Evolutionary conservation across 2,329 filamentous ascomycete genomes (phyloP), one percentile per base, ranked within the genome.

Genomic region (Fusarium avenaceum): DNA sequence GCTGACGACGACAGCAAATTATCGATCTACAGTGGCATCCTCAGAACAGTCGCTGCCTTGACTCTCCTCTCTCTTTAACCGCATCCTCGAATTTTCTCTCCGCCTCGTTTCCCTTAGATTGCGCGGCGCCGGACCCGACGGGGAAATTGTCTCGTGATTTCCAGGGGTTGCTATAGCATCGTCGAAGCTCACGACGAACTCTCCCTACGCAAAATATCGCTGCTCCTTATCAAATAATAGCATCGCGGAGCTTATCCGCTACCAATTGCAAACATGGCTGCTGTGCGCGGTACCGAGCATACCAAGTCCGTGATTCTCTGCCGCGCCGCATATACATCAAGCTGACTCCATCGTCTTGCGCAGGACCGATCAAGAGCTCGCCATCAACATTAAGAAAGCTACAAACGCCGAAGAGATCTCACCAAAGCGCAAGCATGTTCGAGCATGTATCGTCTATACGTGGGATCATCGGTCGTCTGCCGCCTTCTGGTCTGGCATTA

Each of bases 381-480:
- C 87, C 62, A 87, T 91, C 79, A 90, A 90, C 79, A 91, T 92
- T 72, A 85, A 86, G 76, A 92, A 92, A 77, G 89, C 89, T 19
- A 92, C 89, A 51, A 91, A 84, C 74, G 83, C 83, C 74, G 89
- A 92, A 71, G 89, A 92, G 77, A 87, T 89, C 3, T 89, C 88
- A 8, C 88, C 88, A 38, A 90, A 90, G 79, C 86, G 88, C 75
- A 99, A 99, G 83, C 96, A 99, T 92, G 96, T 99, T 60, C 92
- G 96, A 77, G 94, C 92, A 80, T 97, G 93, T 78, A 99, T 99
- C 75, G 95, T 99, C 45, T 98, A 98, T 80, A 98, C 95, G 61
- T 99, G 96, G 96, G 96, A 99, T 81, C 94, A 99, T 84, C 96
- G 97, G 83, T 97, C 92, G 70, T 97, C 94, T 42, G 86, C 89